A percentile compares a stretch with the other conserved stretches of the same genome.
Evolutionary conservation across 176 grass and related monocot species (phyloP).

Genomic region (Carex littledalei): DNA sequence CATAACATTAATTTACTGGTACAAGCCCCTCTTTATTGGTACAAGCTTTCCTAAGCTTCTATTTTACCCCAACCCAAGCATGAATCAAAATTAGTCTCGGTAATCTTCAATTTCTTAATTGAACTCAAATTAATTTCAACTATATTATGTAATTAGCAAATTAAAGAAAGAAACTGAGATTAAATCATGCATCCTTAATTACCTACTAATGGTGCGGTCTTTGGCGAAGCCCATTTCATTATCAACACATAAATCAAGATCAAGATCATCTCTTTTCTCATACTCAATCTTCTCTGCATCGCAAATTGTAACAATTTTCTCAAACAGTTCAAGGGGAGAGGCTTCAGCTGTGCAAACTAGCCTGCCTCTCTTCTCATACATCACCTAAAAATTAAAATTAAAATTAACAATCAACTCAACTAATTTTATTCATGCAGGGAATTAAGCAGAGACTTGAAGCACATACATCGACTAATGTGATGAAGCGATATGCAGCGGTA

Average conservation of each 20-base stretch:
- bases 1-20: not conserved
- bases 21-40: not conserved
- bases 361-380: constrained; percentile 91
- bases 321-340: constrained; percentile 52
- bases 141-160: not conserved
- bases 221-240: constrained; percentile 91
- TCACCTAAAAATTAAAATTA: constrained; percentile 34
- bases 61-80: not conserved
- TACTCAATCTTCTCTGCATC: constrained; percentile 48
- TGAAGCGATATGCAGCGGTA: constrained; percentile 77
- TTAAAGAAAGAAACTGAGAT: not conserved
- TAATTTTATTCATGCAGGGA: not conserved
- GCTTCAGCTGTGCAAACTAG: constrained; percentile 84
- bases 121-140: not conserved
- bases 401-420: not conserved
- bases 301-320: constrained; percentile 53
- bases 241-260: constrained; percentile 53
- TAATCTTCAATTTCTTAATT: not conserved
- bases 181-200: not conserved
- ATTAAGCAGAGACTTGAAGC: not conserved
- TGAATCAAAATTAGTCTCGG: not conserved
- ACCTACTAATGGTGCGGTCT: constrained; percentile 92
- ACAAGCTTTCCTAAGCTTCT: not conserved
- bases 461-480: constrained; percentile 84
- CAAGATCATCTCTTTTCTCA: constrained; percentile 48